Base-by-base conservation (phyloP, 306 rosid species). In the Corylus americana region DNA sequence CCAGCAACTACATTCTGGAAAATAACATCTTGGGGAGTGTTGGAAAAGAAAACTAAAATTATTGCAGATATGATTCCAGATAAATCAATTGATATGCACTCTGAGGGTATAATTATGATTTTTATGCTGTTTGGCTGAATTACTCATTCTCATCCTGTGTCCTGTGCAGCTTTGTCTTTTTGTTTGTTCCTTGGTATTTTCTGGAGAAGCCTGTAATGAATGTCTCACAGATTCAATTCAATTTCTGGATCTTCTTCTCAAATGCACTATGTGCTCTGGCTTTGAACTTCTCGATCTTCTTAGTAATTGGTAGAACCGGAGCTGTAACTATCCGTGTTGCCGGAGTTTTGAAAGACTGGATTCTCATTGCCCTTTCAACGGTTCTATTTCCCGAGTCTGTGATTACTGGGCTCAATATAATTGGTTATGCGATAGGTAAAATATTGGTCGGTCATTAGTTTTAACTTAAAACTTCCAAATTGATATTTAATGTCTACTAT, bases 271-370 rank as follows among this genome's bases (percentile, higher is more conserved):
- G 97, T 78, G 98, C 98, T 71, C 85, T 94, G 76, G 98, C 98
- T 48, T 90, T 94, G 93, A 94, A 94, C 85, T 89, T 94, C 88
- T 94, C 98, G 82, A 91, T 92, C 75, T 94, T 94, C 91, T 79
- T 94, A 74, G 98, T 87, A 59, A 94, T 94, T 71, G 98, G 97
- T 69, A 87, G 97, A 94, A 94, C 97, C 16, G 98, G 98, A 83
- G 98, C 98, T 25, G 97, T 94, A 58, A 94, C 98, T 55, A 81
- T 92, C 74, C 91, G 98, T 59, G 98, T 94, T 55, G 97, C 98
- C 25, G 98, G 98, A 45, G 98, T 94, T 84, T 86, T 94, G 67
- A 94, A 94, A 77, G 98, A 94, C 89, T 94, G 98, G 98, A 92
- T 94, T 55, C 85, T 92, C 66, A 94, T 94, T 83, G 97, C 97